These are phyloP conservation scores for Limnanthes douglasii DNA, from an alignment of 345 rosid species.

Conservation along the genomic window DNA sequence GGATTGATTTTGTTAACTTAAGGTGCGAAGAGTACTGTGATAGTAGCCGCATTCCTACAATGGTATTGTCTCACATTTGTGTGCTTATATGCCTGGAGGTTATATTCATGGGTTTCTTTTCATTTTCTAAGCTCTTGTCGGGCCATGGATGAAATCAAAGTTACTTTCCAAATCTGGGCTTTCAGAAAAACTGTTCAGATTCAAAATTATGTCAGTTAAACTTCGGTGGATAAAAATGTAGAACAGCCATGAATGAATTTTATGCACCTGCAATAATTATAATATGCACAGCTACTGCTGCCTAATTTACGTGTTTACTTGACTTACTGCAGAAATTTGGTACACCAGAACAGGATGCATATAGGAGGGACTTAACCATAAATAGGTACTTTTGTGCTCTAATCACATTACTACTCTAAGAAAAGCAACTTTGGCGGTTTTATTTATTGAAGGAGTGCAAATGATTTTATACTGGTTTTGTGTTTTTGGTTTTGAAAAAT, in stretches of 20 bases:
- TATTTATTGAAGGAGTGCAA: no score
- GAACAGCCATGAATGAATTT: no score
- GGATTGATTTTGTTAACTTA: slow-evolving; percentile 95
- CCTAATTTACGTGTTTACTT: slow-evolving; percentile 2
- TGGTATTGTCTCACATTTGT: slow-evolving; percentile 22
- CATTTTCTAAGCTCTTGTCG: background rate
- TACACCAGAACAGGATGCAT: slow-evolving; percentile 89
- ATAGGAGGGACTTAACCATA: slow-evolving; percentile 82
- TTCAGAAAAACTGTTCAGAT: background rate
- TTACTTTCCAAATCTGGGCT: background rate
- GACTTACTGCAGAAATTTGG: slow-evolving; percentile 58
- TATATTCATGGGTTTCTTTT: slow-evolving; percentile 1
- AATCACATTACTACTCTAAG: no score
- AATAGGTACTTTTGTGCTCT: slow-evolving; percentile 61
- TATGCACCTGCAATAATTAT: no score
- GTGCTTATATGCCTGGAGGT: background rate
- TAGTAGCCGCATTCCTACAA: slow-evolving; percentile 73
- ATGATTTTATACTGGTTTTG: no score
- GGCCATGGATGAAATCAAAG: background rate
- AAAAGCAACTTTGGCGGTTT: no score
- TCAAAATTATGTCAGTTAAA: no score
- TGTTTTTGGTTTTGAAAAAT: no score
- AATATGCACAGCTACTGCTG: slow-evolving; percentile 1
- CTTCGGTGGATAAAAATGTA: no score
- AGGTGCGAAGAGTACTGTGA: slow-evolving; percentile 83